Base-by-base conservation (phyloP, 345 rosid species). In the Lenwebbia sp. region DNA sequence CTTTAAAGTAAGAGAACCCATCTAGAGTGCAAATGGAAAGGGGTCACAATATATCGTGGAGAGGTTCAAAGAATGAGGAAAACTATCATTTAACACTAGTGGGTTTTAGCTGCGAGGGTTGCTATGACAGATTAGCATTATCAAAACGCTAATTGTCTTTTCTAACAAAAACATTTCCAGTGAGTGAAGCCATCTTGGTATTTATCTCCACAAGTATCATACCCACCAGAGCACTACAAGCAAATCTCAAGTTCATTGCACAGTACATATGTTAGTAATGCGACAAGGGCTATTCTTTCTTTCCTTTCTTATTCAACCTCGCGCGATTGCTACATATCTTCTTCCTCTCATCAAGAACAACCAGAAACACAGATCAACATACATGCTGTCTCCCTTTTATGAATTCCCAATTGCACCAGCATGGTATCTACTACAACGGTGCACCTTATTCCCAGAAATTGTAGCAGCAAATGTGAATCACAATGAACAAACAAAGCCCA, bases 91-190 rank as follows among this genome's bases (percentile, higher is more conserved):
- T 4, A 23, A 0, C 54, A 14, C 6, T 14, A 15, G 54, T 53
- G 54, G 47, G 23, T 37, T 65, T 65, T 30, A 30, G 0, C 0
- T 37, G 6, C 7, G 13, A 70, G 1, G 10, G 0, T 70, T 70
- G 47, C 26, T 37, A 19, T 1, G 0, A 0, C 47, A 70, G 13
- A 0, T 70, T 0, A 70, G 47, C 78, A 70, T 70, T 9, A 33
- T 65, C 25, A 33, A 33, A 8, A 9, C 0, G 78, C 25, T 19
- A 2, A 37, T 0, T 37, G 47, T 37, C 41, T 70, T 70, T 3
- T 37, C 3, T 65, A 37, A 1, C 78, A 70, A 10, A 37, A 70
- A 1, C 47, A 33, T 2, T 70, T 37, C 2, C 7, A 2, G 47
- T 5, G 47, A 70, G 47, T 37, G 47, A 37, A 4, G 40, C 47